Conservation (phyloP, 345 rosid genomes). For the Salix exigua region DNA sequence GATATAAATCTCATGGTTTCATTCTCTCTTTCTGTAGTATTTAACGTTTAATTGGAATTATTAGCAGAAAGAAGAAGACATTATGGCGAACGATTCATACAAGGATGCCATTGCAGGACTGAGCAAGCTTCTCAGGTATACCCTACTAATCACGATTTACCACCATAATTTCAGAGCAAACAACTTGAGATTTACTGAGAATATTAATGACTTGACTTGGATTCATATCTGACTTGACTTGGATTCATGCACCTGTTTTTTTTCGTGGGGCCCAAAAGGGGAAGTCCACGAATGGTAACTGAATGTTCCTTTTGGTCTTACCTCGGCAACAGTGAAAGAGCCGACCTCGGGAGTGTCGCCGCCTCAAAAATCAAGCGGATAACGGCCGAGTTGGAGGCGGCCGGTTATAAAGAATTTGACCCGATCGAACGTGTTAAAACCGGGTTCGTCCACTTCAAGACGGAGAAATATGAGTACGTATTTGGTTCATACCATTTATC, state of each 20-base stretch:
- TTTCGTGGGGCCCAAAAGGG: not conserved
- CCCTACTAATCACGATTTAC: not conserved
- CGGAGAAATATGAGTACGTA: conserved; percentile 70
- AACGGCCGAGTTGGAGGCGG: conserved; percentile 64
- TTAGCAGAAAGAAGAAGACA: conserved; percentile 32
- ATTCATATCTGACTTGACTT: too few species aligned
- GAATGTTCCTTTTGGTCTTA: conserved; percentile 4
- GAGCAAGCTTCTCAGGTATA: conserved; percentile 75
- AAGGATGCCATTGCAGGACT: conserved; percentile 76
- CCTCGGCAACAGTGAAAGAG: conserved; percentile 46
- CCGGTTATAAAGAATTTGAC: conserved; percentile 39
- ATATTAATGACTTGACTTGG: not conserved
- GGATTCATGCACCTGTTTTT: not conserved
- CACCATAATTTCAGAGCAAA: not conserved
- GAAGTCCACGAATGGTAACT: not conserved
- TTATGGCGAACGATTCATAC: conserved; percentile 54
- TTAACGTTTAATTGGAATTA: not conserved
- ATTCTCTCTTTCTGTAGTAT: not conserved
- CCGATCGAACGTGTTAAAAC: conserved; percentile 55
- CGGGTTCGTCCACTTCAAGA: conserved; percentile 77
- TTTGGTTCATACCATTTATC: not conserved
- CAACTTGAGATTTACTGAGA: not conserved
- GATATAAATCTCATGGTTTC: not conserved
- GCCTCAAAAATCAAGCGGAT: conserved; percentile 76
- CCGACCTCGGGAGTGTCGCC: conserved; percentile 63